phyloP scores from a whole-genome alignment of 176 grass and related monocot species.

The Oryza rufipogon region DNA sequence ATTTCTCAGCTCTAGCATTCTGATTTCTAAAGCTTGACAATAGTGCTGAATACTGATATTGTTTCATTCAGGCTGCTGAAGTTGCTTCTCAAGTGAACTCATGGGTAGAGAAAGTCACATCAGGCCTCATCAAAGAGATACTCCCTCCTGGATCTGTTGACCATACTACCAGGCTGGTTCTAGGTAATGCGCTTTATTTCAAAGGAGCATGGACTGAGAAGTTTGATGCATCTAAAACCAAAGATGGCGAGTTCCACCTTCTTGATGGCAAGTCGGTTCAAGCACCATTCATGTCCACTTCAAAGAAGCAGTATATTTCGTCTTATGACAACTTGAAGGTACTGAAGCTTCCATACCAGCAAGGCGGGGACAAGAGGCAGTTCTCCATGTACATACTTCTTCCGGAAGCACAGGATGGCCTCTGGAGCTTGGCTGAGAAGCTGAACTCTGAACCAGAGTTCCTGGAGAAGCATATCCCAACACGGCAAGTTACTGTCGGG shows the following conservation, averaged over 20 bases:
- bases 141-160: conserved; percentile 61
- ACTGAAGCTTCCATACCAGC: conserved; percentile 71
- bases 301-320: conserved; percentile 52
- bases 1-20: not conserved
- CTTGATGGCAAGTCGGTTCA: conserved; percentile 65
- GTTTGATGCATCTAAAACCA: conserved; percentile 65
- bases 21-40: not conserved
- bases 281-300: conserved; percentile 71
- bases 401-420: conserved; percentile 56
- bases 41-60: not conserved
- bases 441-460: conserved; percentile 60
- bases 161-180: conserved; percentile 56
- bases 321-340: conserved; percentile 56
- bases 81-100: conserved; percentile 65
- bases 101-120: conserved; percentile 67
- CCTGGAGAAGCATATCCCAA: conserved; percentile 56
- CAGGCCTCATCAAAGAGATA: conserved; percentile 70
- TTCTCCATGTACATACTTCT: conserved; percentile 90
- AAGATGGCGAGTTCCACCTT: conserved; percentile 55
- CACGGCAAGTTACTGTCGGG: conserved; percentile 44
- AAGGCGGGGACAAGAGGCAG: conserved; percentile 66
- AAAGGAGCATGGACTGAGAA: conserved; percentile 76
- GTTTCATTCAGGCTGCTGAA: conserved; percentile 54
- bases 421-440: conserved; percentile 65
- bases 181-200: conserved; percentile 86